phyloP scores from a whole-genome alignment of 2,329 filamentous ascomycete genomes.

The Neoscytalidium dimidiatum region DNA sequence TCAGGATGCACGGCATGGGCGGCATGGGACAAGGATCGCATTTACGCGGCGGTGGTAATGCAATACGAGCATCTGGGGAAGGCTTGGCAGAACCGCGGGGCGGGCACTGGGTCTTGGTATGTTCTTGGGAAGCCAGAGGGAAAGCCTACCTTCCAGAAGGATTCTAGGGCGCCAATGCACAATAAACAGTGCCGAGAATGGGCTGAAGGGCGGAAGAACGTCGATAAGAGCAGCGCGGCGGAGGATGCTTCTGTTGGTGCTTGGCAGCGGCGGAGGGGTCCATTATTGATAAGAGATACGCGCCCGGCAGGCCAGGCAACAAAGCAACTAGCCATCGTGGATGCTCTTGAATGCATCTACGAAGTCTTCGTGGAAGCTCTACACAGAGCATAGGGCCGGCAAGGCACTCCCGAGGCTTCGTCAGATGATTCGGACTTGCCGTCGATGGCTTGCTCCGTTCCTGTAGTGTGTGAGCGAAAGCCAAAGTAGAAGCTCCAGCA shows the following conservation, averaged over 20 bases:
- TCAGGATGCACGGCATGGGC: not conserved
- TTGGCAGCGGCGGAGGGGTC: conserved; percentile 2
- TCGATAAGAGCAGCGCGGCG: not conserved
- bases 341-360: too few species aligned
- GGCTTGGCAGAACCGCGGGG: conserved; percentile 1
- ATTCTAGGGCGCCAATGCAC: conserved; percentile 13
- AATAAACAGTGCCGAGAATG: not conserved
- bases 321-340: too few species aligned
- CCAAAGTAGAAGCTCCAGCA: not conserved
- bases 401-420: not conserved
- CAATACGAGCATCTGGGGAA: conserved; percentile 12
- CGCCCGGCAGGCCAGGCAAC: not conserved
- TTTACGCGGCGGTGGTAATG: not conserved
- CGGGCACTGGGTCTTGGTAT: not conserved
- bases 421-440: not conserved
- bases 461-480: not conserved
- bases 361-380: not conserved
- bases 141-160: conserved; percentile 10
- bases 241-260: not conserved
- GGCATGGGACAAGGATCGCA: not conserved
- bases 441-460: not conserved
- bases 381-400: not conserved
- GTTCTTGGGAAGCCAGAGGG: not conserved
- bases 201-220: not conserved
- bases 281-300: not conserved